Base-by-base conservation (phyloP, 2,329 filamentous ascomycete species). In the Talaromyces sp. region DNA sequence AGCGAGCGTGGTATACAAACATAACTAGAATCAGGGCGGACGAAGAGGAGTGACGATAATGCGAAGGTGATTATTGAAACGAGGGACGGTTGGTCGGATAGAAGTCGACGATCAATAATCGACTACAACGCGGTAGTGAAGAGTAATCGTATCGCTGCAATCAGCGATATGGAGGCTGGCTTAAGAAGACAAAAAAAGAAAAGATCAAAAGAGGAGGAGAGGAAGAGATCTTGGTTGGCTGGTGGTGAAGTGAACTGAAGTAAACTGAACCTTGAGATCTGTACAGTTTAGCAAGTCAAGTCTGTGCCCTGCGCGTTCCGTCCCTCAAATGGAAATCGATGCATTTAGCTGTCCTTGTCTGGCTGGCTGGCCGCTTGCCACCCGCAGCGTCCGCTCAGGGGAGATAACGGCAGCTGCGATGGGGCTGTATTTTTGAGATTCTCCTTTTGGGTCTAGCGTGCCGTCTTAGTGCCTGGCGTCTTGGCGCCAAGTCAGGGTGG, bases 381-480 rank as follows among this genome's bases (percentile, higher is more conserved):
- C 50, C 3, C 6, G 6, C 28, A 6, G 28, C 28, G 28, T 21
- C 1, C 8, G 28, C 31, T 35, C 50, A 54, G 50, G 50, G 50
- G 50, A 54, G 50, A 54, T 54, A 54, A 52, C 48, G 48, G 48
- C 46, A 50, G 28, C 48, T 52, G 9, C 31, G n/a, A 37, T 16
- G 31, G 50, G 50, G n/a, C 50, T 14, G 50, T 21, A 54, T 21
- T 54, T 35, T 11, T 23, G 31, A 35, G 35, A 35, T 54, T 33
- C 3, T 54, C 28, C 2, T 18, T 18, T 35, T 9, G n/a, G 48
- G 48, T 11, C 31, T 54, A 54, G 48, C 48, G 28, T 31, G 5
- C 3, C 21, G 11, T 23, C 42, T 6, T 46, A 6, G 42, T 46
- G 12, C 9, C 28, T 21, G 9, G 1, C 7, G 35, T 5, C 55